Evolutionary conservation across 2,329 filamentous ascomycete genomes (phyloP), one percentile per base, ranked within the genome.

Genomic region (Pseudocercospora macadamiae): DNA sequence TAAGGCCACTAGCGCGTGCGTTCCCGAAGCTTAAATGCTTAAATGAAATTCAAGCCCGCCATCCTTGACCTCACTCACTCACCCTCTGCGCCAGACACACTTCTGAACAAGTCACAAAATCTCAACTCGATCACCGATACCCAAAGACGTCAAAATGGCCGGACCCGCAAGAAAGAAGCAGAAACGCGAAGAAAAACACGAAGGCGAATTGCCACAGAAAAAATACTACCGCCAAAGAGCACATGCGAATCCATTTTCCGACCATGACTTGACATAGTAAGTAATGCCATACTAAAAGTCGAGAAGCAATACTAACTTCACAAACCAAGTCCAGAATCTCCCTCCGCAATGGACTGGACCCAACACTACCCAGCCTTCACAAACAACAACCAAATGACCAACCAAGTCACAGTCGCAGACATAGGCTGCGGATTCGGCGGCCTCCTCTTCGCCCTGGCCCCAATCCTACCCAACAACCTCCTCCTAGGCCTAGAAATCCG

Each of bases 351-450:
- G 93, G 89, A 97, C 74, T 99, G 95, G 95, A 86, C 90, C 4
- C 75, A 83, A 34, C 85, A 93, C 72, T 99, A 90, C 71, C 93
- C 95, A 28, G 85, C 86, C 36, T 96, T 87, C 72, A 48, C 63
- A 55, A 82, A 45, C 49, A 59, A 37, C 55, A 57, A 47, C 16
- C 18, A 9, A 37, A 75, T 89, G 61, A 80, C 78, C 30, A 88
- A 89, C 73, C 82, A 91, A 61, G 88, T 99, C 47, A 92, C 97
- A 73, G 86, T 99, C 45, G 92, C 93, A 64, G 95, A 99, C 77
- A 97, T 99, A 72, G 95, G 95, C 23, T 99, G 95, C 74, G 95
- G 95, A 4, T 99, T 96, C 74, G 95, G 95, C 47, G 95, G 95
- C 5, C 80, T 99, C 57, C 82, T 96, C 3, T 89, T 97, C 64